phyloP scores from a whole-genome alignment of 1,284 basidiomycete genomes.

The Microstroma glucosiphilum region DNA sequence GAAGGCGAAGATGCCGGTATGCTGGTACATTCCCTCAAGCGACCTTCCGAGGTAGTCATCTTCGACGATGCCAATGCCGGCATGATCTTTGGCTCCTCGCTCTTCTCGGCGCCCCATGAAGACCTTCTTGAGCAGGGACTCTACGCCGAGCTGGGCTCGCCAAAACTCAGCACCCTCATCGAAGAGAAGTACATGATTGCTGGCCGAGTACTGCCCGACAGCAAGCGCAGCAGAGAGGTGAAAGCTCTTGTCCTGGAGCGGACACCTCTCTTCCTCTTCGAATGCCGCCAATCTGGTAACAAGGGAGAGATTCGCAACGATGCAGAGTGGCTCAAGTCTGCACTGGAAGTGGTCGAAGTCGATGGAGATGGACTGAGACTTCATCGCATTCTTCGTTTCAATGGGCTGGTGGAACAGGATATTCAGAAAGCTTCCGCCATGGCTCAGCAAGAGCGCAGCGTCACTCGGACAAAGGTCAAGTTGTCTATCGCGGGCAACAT shows the following conservation, averaged over 20 bases:
- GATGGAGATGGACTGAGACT: constrained; percentile 36
- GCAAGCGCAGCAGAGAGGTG: constrained; percentile 32
- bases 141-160: constrained; percentile 57
- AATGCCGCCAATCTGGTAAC: constrained; percentile 61
- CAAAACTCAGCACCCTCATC: constrained; percentile 65
- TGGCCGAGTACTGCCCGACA: constrained; percentile 45
- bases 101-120: constrained; percentile 79
- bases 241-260: constrained; percentile 67
- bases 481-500: constrained; percentile 69
- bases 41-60: constrained; percentile 46
- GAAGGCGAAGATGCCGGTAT: constrained; percentile 42
- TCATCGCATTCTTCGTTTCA: constrained; percentile 37
- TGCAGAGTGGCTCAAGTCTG: constrained; percentile 64
- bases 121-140: constrained; percentile 63
- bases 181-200: constrained; percentile 67
- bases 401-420: constrained; percentile 27
- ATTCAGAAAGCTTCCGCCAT: constrained; percentile 44
- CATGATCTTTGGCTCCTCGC: constrained; percentile 45
- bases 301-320: constrained; percentile 62
- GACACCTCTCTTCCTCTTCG: constrained; percentile 83
- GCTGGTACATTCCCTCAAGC: constrained; percentile 44
- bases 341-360: constrained; percentile 58
- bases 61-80: constrained; percentile 50
- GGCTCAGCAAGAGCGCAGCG: constrained; percentile 21
- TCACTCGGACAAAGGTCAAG: constrained; percentile 59